Percentiles rank a stretch among this genome's conserved stretches.
These are phyloP conservation scores for Pleurostoma richardsiae DNA, from an alignment of 2,329 filamentous ascomycete species.

Conservation along the genomic window DNA sequence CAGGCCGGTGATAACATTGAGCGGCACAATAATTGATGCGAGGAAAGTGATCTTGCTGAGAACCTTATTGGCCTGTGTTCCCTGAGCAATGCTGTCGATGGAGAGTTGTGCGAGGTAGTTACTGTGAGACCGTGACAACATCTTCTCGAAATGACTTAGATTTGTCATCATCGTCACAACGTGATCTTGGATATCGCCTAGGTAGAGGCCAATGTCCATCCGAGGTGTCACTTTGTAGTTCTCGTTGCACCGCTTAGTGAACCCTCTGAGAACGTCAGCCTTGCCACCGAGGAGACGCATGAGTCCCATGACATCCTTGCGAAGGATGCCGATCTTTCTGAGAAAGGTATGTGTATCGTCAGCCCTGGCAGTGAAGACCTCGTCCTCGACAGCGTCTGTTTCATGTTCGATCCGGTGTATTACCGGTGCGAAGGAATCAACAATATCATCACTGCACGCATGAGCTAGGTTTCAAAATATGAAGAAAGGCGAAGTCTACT, in stretches of 20 bases:
- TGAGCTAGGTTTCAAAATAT: no score
- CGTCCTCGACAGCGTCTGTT: slow-evolving; percentile 90
- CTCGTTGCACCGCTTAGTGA: slow-evolving; percentile 98
- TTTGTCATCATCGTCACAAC: slow-evolving; percentile 99
- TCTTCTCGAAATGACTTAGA: slow-evolving; percentile 93
- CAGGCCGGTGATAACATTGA: slow-evolving; percentile 84
- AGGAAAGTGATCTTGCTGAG: slow-evolving; percentile 93
- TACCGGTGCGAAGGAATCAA: slow-evolving; percentile 88
- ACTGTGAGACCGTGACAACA: slow-evolving; percentile 87
- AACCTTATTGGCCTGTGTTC: slow-evolving; percentile 81
- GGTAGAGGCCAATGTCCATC: slow-evolving; percentile 93
- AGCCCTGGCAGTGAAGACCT: slow-evolving; percentile 85
- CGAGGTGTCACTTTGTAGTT: slow-evolving; percentile 93
- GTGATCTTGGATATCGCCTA: slow-evolving; percentile 98
- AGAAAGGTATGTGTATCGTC: slow-evolving; percentile 88
- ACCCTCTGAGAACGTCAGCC: slow-evolving; percentile 95
- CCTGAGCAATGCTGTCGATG: slow-evolving; percentile 84
- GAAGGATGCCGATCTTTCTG: slow-evolving; percentile 80
- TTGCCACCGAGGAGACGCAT: slow-evolving; percentile 93
- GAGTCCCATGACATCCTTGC: slow-evolving; percentile 91
- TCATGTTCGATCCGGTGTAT: slow-evolving; percentile 84
- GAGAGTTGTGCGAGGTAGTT: slow-evolving; percentile 95
- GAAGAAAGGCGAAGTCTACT: slow-evolving; percentile 24
- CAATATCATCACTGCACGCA: slow-evolving; percentile 75
- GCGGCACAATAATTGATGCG: slow-evolving; percentile 90